Evolutionary conservation across 371 early-diverging fungal genomes (phyloP).

Genomic region (Globomyces sp.): DNA sequence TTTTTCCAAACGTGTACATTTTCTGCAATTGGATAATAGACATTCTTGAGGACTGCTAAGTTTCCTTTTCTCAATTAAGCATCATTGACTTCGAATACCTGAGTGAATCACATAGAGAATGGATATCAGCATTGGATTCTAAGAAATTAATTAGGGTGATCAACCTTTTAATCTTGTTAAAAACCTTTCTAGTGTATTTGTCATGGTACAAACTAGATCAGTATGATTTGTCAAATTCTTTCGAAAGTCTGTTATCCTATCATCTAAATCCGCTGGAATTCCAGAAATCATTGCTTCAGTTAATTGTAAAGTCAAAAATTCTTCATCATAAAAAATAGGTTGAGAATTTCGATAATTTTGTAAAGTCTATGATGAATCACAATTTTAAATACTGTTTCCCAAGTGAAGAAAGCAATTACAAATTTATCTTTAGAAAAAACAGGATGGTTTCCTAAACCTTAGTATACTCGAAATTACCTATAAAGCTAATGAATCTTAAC

Average conservation of each 20-base stretch:
- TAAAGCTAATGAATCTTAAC: constrained; percentile 70
- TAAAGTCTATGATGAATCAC: not conserved
- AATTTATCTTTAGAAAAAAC: constrained; percentile 34
- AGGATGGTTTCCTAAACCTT: constrained; percentile 58
- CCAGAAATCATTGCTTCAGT: not conserved
- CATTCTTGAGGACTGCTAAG: too few relatives aligned
- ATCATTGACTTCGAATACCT: too few relatives aligned
- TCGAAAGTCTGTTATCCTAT: not conserved
- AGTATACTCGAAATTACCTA: constrained; percentile 34
- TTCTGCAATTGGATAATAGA: too few relatives aligned
- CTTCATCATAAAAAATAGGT: constrained; percentile 1
- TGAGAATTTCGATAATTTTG: constrained; percentile 9
- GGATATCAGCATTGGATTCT: too few relatives aligned
- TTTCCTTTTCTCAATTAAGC: too few relatives aligned
- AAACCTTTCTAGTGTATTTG: not conserved
- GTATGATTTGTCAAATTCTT: not conserved
- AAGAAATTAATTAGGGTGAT: too few relatives aligned
- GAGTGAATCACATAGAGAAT: too few relatives aligned
- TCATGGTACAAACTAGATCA: not conserved
- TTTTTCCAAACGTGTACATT: constrained; percentile 35
- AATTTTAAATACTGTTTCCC: not conserved
- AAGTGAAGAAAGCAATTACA: constrained; percentile 6
- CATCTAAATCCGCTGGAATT: not conserved
- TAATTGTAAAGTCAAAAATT: not conserved
- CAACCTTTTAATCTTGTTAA: not conserved